Evolutionary conservation across 805 yeast species (phyloP), one percentile per base, ranked within the genome.

Genomic region (Candida qinlingensis): DNA sequence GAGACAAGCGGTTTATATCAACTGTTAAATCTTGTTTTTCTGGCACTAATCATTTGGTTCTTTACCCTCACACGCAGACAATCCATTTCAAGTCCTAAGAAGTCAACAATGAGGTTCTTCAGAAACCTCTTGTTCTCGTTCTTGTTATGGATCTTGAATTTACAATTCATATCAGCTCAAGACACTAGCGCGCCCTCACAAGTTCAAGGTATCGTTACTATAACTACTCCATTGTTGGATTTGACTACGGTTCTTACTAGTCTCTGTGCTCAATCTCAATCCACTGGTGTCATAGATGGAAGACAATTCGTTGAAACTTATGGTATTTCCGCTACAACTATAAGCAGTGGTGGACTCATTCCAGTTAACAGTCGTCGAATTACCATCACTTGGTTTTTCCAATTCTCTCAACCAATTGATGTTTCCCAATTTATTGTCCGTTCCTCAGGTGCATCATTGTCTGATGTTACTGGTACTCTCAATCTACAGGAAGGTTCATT

Each of bases 401-500:
- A 46, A 31, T 55, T 55, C 41, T 36, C 39, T 7, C 49, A 51
- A 25, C 38, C 45, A 1, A 9, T 48, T 7, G 41, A 48, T 42
- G 57, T 54, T n/a, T 13, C 47, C 11, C 50, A 44, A 10, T 52
- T 55, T 34, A 35, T 33, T 5, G 48, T 41, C 11, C 29, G 34
- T 19, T 12, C 28, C 6, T 7, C 41, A 12, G 59, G 59, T n/a
- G 0, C 30, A 5, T 36, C 44, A 9, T 36, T 56, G 11, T 6
- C 36, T 7, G 37, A 46, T 39, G 12, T 51, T 7, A 13, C 28
- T 6, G 59, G 54, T 41, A 39, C 8, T 6, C 56, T 50, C 13
- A 54, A 56, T 45, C 39, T 54, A 11, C 50, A 50, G 27, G 50
- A 56, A 10, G 57, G 57, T 44, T 26, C 54, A 3, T 48, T 52